A percentile compares a stretch with the other conserved stretches of the same genome.
These are phyloP conservation scores for Phaeophleospora eucalypticola DNA, from an alignment of 2,329 filamentous ascomycete species.

Conservation along the genomic window DNA sequence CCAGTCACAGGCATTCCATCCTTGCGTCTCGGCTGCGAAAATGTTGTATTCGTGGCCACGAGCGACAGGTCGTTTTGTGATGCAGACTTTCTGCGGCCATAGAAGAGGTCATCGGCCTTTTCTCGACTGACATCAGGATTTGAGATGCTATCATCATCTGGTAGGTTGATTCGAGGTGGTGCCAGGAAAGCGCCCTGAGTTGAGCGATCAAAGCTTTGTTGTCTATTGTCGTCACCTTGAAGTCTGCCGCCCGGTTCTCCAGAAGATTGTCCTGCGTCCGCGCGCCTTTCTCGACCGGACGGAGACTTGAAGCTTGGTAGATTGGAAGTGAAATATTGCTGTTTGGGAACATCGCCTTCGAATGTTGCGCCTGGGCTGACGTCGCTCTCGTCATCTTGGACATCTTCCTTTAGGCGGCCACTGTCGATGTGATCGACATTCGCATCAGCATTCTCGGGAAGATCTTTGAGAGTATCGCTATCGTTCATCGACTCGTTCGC, in stretches of 20 bases:
- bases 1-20: constrained; percentile 6
- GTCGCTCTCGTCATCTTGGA: constrained; percentile 25
- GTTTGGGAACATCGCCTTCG: constrained; percentile 34
- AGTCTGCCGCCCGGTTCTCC: constrained; percentile 38
- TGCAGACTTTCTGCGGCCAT: constrained; percentile 28
- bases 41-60: constrained; percentile 5
- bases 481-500: constrained; percentile 38
- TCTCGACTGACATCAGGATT: constrained; percentile 13
- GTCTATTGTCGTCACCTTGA: constrained; percentile 40
- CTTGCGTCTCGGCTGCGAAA: constrained; percentile 6
- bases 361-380: constrained; percentile 36
- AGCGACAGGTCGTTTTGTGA: constrained; percentile 34
- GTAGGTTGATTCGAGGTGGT: constrained; percentile 50
- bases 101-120: constrained; percentile 4
- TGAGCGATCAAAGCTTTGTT: constrained; percentile 11
- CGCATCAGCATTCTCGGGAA: constrained; percentile 47
- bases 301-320: constrained; percentile 52
- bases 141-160: constrained; percentile 34
- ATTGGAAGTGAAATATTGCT: constrained; percentile 42
- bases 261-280: constrained; percentile 7
- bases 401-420: constrained; percentile 13
- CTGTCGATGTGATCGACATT: constrained; percentile 38
- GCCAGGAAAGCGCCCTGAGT: constrained; percentile 42
- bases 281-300: constrained; percentile 28
- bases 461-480: constrained; percentile 43